Evolutionary conservation across 352 stramenopile genomes (phyloP).

Genomic region (Pythium sukuiense): DNA sequence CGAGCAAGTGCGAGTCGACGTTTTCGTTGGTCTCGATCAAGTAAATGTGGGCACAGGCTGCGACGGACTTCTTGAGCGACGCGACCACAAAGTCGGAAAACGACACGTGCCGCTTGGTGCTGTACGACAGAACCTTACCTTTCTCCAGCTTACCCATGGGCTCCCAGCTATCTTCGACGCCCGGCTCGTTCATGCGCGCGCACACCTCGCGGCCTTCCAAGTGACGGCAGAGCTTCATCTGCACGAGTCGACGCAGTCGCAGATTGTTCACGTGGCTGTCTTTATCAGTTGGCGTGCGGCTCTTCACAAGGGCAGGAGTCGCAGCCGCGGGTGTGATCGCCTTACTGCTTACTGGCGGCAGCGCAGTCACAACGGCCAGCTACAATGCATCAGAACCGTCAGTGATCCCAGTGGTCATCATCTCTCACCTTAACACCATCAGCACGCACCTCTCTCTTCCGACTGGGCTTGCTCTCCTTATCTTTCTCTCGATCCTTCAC

Average conservation of each 20-base stretch:
- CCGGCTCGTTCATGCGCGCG: constrained; percentile 13
- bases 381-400: neutral
- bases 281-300: constrained; percentile 28
- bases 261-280: constrained; percentile 41
- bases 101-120: constrained; percentile 43
- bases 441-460: constrained; percentile 23
- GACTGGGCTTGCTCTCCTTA: constrained; percentile 19
- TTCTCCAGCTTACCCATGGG: constrained; percentile 53
- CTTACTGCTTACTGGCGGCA: neutral
- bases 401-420: neutral
- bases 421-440: neutral
- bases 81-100: constrained; percentile 66
- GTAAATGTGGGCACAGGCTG: constrained; percentile 71
- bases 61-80: constrained; percentile 43
- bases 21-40: constrained; percentile 52
- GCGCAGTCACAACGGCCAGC: constrained; percentile 9
- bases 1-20: constrained; percentile 71
- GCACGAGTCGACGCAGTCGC: constrained; percentile 64
- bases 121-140: constrained; percentile 57
- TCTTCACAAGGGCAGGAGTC: constrained; percentile 28
- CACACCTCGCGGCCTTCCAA: constrained; percentile 68
- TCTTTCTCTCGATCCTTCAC: neutral
- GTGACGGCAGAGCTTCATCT: constrained; percentile 64
- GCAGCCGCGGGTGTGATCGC: constrained; percentile 21
- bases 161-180: constrained; percentile 38